Base-by-base conservation (phyloP, 495 filamentous ascomycete species). In the Penicillium maclennaniae region DNA sequence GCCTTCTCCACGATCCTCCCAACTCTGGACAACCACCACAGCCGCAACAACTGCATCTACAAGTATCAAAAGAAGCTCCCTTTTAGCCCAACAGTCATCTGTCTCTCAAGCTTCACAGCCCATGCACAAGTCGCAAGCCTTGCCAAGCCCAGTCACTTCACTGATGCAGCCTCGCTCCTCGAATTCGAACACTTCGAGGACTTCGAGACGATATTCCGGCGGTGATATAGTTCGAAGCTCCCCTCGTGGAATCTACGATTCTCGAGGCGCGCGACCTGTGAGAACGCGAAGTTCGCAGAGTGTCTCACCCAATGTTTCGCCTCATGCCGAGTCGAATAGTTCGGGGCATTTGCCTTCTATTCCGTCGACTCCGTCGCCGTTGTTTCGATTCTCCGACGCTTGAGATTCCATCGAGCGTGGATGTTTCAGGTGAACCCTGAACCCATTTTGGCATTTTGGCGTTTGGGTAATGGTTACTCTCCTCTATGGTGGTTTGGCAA, bases 331-430 rank as follows among this genome's bases (percentile, higher is more conserved):
- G 31, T 42, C 49, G 16, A 40, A n/a, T 39, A n/a, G 7, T 34
- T 42, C 19, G n/a, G 9, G 21, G 12, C 38, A 45, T 15, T 19
- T 38, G 17, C 47, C 43, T 2, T 45, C 45, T 12, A 43, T 46
- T 25, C 36, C 28, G n/a, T 27, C 45, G 14, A 45, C 51, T 26
- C 41, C 44, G 0, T 38, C 59, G 39, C 42, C 59, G 26, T 4
- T 49, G 31, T 52, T 55, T 19, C 37, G 42, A 16, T 39, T 53
- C 44, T 55, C 47, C n/a, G 59, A 57, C 28, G 36, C 27, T 36
- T 55, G 41, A 52, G 7, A 6, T 23, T 3, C 2, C 12, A 7
- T 31, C 15, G 31, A 14, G 3, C 10, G 31, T 14, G 10, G 23
- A 5, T 34, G 10, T 4, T 9, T 4, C 14, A 31, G 31, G 14